A percentile compares a stretch with the other conserved stretches of the same genome.
Conservation (phyloP, 2,329 filamentous ascomycete species). For the Ambrosiella cleistominuta region DNA sequence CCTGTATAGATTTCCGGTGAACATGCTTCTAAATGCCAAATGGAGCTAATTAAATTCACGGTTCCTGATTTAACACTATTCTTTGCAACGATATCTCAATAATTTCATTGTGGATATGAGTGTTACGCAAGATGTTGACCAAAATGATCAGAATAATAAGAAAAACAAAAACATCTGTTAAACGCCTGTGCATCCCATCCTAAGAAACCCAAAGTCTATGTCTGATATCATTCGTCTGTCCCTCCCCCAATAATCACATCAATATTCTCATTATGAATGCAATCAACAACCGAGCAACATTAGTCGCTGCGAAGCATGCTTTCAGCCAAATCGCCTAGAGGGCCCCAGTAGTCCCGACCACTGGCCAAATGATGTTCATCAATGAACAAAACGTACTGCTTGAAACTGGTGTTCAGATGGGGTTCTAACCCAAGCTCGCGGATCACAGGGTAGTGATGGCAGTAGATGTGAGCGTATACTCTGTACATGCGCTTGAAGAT, state of each 20-base stretch:
- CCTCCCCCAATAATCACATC: not conserved
- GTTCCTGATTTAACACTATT: no score
- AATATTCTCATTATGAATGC: not conserved
- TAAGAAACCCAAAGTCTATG: not conserved
- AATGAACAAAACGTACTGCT: slow-evolving; percentile 97
- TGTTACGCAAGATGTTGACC: no score
- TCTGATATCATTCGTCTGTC: not conserved
- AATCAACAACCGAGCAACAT: not conserved
- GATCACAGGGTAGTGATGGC: slow-evolving; percentile 95
- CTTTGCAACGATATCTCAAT: no score
- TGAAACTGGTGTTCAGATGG: slow-evolving; percentile 97
- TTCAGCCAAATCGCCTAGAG: slow-evolving; percentile 85
- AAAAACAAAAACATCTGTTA: not conserved
- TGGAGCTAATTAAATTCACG: not conserved
- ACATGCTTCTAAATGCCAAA: not conserved
- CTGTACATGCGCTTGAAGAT: slow-evolving; percentile 99
- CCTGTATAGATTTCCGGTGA: not conserved
- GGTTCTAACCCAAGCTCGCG: slow-evolving; percentile 89
- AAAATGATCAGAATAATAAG: not conserved
- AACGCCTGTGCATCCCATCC: slow-evolving; percentile 2
- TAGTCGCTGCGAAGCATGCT: slow-evolving; percentile 92
- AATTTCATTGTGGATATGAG: no score
- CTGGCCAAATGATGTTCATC: slow-evolving; percentile 87
- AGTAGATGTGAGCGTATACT: slow-evolving; percentile 98
- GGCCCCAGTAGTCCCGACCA: slow-evolving; percentile 95